A percentile compares a stretch with the other conserved stretches of the same genome.
These are phyloP conservation scores for Alternaria hordeiaustralica DNA, from an alignment of 2,329 filamentous ascomycete species.

Conservation along the genomic window DNA sequence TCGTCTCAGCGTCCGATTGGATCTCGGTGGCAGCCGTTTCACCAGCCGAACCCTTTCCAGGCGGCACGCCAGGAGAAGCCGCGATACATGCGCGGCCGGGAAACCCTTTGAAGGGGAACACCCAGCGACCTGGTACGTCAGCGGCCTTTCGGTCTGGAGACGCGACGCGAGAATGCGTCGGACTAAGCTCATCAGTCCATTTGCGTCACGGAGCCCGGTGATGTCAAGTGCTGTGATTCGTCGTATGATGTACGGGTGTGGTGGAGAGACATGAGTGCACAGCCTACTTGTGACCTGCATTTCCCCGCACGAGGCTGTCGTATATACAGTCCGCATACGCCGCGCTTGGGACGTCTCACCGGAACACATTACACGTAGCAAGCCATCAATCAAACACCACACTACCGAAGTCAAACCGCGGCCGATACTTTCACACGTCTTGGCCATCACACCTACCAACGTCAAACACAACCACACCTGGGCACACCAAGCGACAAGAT, in stretches of 20 bases:
- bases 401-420: conserved; percentile 20
- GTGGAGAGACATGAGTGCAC: conserved; percentile 36
- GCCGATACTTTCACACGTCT: conserved; percentile 24
- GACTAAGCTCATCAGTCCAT: conserved; percentile 22
- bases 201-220: conserved; percentile 9
- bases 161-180: conserved; percentile 37
- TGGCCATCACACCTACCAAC: conserved; percentile 13
- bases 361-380: conserved; percentile 21
- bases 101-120: conserved; percentile 19
- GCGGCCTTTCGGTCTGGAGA: conserved; percentile 15
- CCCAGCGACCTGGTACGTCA: conserved; percentile 28
- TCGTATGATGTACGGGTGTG: conserved; percentile 35
- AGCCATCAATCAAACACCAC: conserved; percentile 15
- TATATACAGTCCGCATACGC: conserved; percentile 33
- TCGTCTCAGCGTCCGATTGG: conserved; percentile 16
- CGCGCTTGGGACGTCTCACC: conserved; percentile 19
- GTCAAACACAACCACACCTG: background rate
- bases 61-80: conserved; percentile 18
- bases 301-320: conserved; percentile 31
- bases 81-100: conserved; percentile 44
- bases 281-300: conserved; percentile 35
- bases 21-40: conserved; percentile 25
- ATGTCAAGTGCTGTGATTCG: conserved; percentile 40
- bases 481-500: background rate
- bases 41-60: conserved; percentile 18